phyloP scores from a whole-genome alignment of 306 rosid genomes.

The Pterocarpus santalinus region DNA sequence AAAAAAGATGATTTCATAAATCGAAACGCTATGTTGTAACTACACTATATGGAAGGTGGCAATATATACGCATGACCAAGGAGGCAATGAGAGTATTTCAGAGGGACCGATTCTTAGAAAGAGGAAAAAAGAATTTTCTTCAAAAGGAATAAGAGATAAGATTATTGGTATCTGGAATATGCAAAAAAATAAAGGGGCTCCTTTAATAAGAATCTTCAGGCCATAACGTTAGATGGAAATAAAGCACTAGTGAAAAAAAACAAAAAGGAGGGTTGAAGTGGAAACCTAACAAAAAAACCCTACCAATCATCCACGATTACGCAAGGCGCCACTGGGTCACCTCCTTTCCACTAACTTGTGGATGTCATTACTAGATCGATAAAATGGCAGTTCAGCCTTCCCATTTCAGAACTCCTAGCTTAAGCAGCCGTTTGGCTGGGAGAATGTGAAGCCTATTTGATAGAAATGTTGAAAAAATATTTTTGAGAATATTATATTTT shows the following conservation, averaged over 20 bases:
- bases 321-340: too few relatives aligned
- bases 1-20: not conserved
- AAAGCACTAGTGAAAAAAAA: not conserved
- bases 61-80: not conserved
- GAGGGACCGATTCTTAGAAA: not conserved
- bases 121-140: not conserved
- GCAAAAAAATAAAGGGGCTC: not conserved
- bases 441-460: too few relatives aligned
- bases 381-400: too few relatives aligned
- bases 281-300: not conserved
- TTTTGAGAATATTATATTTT: too few relatives aligned
- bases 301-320: not conserved
- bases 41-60: not conserved
- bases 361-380: too few relatives aligned
- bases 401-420: too few relatives aligned
- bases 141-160: not conserved
- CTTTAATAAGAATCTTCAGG: not conserved
- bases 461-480: too few relatives aligned
- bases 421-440: too few relatives aligned
- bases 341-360: too few relatives aligned
- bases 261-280: not conserved
- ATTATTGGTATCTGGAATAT: not conserved
- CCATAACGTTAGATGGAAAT: not conserved
- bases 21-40: not conserved
- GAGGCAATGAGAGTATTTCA: not conserved